Base-by-base conservation (phyloP, 208 protist genomes). In the Acanthamoeba quina region DNA sequence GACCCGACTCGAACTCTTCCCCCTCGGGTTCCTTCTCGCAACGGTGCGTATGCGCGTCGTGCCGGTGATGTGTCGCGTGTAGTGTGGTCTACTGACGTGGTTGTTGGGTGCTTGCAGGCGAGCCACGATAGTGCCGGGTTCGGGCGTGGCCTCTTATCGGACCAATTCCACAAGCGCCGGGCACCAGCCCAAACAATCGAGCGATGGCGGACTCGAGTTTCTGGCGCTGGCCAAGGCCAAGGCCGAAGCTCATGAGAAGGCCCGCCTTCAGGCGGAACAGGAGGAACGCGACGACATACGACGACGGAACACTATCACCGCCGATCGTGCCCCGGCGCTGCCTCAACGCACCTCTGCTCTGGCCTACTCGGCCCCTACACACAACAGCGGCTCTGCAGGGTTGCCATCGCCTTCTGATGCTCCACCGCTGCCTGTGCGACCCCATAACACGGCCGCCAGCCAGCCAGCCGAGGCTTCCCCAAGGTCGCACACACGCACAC, bases 151-250 rank as follows among this genome's bases (percentile, higher is more conserved):
- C 41, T 85, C 76, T 15, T 60, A 60, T 15, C 37, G 76, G 24
- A 31, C 37, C 10, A 85, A 85, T 24, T 13, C 76, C 19, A 85
- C 76, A 4, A 66, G 60, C 15, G 26, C 24, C 41, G 41, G 49
- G 17, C 76, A 58, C 76, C 31, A 76, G 68, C 15, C n/a, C n/a
- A 82, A 85, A 26, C 44, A 85, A 17, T 13, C 37, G 41, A 85
- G 29, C 76, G 49, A 58, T 13, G 49, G 47, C 49, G 76, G 49
- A 9, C 76, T 85, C 47, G 76, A 85, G n/a, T 85, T 85, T 21
- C 76, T 85, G 76, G 76, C 76, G 37, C 76, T 85, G 49, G 76
- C 76, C 76, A 85, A 85, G 76, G 76, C 76, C 76, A 85, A 85
- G 29, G 76, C 76, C 37, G 76, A 85, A 1, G 76, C 76, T 1